phyloP scores from a whole-genome alignment of 106 monocot genomes.

The Posidonia australis region DNA sequence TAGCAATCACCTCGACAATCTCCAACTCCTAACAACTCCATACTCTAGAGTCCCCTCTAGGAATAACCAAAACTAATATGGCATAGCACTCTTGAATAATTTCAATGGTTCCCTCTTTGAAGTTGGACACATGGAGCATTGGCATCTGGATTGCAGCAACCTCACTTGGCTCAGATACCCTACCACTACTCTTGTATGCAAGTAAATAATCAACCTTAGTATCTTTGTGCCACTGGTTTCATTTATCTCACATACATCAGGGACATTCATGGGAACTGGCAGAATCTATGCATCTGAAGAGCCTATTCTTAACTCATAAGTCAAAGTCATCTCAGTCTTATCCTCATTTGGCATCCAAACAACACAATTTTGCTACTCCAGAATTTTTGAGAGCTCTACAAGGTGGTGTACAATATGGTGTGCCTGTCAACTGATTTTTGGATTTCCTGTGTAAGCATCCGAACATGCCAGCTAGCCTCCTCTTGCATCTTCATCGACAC shows the following conservation, averaged over 20 bases:
- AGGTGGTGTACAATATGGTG: conserved; percentile 63
- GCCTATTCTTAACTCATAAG: conserved; percentile 29
- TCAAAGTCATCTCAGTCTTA: conserved; percentile 32
- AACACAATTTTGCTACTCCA: conserved; percentile 55
- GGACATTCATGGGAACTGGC: conserved; percentile 29
- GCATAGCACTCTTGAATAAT: conserved; percentile 42
- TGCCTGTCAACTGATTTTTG: conserved; percentile 55
- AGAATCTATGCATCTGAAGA: conserved; percentile 6
- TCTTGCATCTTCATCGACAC: conserved; percentile 55
- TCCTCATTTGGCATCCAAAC: conserved; percentile 66
- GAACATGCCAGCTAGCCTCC: conserved; percentile 59
- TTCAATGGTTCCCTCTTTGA: conserved; percentile 50
- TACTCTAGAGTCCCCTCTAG: conserved; percentile 26
- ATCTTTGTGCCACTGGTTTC: conserved; percentile 27
- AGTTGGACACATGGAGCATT: conserved; percentile 47
- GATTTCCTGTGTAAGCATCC: conserved; percentile 71
- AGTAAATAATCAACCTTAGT: conserved; percentile 33
- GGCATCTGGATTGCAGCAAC: conserved; percentile 66
- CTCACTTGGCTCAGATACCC: conserved; percentile 17
- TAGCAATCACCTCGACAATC: conserved; percentile 54
- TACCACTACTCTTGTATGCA: conserved; percentile 32
- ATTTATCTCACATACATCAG: conserved; percentile 33
- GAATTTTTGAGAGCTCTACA: conserved; percentile 53
- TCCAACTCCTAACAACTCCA: conserved; percentile 55
- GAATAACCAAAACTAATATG: conserved; percentile 51